Evolutionary conservation across 1,284 basidiomycete genomes (phyloP).

Genomic region (Papiliotrema flavescens): DNA sequence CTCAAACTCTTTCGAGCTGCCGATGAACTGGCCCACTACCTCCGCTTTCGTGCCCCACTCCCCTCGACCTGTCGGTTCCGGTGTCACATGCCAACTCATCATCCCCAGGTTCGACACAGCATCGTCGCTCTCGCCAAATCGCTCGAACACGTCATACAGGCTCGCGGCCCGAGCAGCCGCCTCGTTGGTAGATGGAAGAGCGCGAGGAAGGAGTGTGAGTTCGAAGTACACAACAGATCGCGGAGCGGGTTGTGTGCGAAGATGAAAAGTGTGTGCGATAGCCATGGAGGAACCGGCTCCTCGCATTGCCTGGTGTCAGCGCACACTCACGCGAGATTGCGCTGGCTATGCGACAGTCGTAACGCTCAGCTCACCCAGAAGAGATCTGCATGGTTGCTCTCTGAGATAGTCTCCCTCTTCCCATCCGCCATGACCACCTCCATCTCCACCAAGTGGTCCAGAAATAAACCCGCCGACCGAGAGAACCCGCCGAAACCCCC

Average conservation of each 20-base stretch:
- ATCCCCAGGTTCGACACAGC: conserved; percentile 6
- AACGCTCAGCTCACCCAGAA: conserved; percentile 10
- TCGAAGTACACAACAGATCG: conserved; percentile 14
- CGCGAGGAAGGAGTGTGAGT: conserved; percentile 13
- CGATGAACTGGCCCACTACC: conserved; percentile 15
- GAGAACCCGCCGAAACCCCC: conserved; percentile 12
- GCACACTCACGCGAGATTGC: not conserved
- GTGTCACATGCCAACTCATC: conserved; percentile 17
- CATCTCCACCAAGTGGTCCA: conserved; percentile 11
- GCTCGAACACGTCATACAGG: conserved; percentile 15
- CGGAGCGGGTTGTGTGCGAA: conserved; percentile 14
- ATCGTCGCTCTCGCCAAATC: conserved; percentile 3
- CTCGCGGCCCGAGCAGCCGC: conserved; percentile 5
- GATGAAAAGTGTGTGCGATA: conserved; percentile 11
- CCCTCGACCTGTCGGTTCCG: conserved; percentile 3
- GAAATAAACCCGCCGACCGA: conserved; percentile 5
- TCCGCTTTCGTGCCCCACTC: conserved; percentile 16
- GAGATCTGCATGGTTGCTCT: conserved; percentile 8
- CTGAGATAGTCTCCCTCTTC: conserved; percentile 1
- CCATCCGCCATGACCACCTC: conserved; percentile 16
- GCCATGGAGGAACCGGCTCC: conserved; percentile 14
- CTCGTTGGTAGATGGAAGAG: conserved; percentile 4
- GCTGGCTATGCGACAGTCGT: not conserved
- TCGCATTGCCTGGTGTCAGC: conserved; percentile 5
- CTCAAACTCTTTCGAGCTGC: conserved; percentile 8